Evolutionary conservation across 176 grass and related monocot species (phyloP), one percentile per base, ranked within the genome.

Genomic region (Guadua angustifolia): DNA sequence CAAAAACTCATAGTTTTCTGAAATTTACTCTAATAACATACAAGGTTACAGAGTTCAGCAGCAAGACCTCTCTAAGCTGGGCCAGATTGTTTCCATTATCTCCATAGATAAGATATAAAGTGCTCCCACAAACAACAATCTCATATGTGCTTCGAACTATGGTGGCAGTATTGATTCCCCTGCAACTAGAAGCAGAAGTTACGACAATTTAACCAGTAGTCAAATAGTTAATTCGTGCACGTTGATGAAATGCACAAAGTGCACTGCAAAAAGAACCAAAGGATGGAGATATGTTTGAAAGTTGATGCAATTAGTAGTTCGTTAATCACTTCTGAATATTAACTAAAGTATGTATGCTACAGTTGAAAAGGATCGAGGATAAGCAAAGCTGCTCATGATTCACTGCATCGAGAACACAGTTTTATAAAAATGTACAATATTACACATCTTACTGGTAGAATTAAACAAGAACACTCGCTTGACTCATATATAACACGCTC

Each of bases 61-160:
- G 35, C 8, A 53, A 71, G 45, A 88, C 79, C 86, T 88, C 53
- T 88, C 55, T 83, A 77, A 88, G 80, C 53, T 55, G 57, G 65
- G 56, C 40, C 66, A 88, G 29, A 64, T 83, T 70, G 51, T 55
- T 72, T 53, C 80, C 80, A n/a, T 64, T 32, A 71, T 88, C 74
- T 79, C 78, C 85, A 75, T 81, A 58, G 18, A 87, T 49, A 87
- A 81, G 38, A 81, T n/a, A 24, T 75, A 87, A 66, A 73, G 75
- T 44, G 38, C 62, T 73, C 49, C 46, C 56, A 19, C 74, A 78
- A 83, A 69, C 46, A 78, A 67, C 74, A 78, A 82, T 71, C 74
- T 88, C 80, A 14, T 83, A 88, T 56, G 80, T 78, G 35, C 71
- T 88, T 75, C 80, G 83, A 78, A 66, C 71, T 55, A 88, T 77